These are phyloP conservation scores for Cystofilobasidium bisporidii DNA, from an alignment of 768 basidiomycete genomes.

Conservation along the genomic window DNA sequence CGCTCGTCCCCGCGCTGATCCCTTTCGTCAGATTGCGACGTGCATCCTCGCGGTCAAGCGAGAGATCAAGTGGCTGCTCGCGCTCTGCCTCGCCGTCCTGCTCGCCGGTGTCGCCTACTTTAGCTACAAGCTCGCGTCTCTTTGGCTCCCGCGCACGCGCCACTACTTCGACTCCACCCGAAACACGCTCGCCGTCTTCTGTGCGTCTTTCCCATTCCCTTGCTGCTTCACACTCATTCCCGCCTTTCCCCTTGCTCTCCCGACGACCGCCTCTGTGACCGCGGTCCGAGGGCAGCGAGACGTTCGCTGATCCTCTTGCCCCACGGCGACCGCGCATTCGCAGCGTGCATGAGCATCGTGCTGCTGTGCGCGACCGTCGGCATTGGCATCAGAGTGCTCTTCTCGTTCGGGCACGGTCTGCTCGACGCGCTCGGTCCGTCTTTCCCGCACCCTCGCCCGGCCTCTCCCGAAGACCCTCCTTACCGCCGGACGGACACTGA, in stretches of 20 bases:
- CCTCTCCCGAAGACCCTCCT: not conserved
- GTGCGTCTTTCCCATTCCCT: not conserved
- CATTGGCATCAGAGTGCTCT: not conserved
- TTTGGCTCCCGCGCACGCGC: conserved; percentile 9
- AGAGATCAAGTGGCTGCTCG: conserved; percentile 11
- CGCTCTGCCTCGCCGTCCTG: conserved; percentile 7
- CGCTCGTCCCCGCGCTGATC: too few species aligned
- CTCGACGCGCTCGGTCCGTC: conserved; percentile 12
- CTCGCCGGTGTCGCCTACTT: conserved; percentile 12
- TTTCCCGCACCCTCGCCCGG: not conserved
- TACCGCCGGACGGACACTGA: too few species aligned
- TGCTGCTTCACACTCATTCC: too few species aligned
- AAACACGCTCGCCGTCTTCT: conserved; percentile 8
- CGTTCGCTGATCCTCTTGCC: too few species aligned
- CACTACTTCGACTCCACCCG: not conserved
- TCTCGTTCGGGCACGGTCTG: conserved; percentile 6
- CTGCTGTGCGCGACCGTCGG: not conserved
- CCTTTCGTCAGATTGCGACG: not conserved
- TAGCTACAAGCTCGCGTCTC: conserved; percentile 5
- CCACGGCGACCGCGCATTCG: not conserved
- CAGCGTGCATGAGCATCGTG: conserved; percentile 9
- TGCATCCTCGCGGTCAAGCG: conserved; percentile 23
- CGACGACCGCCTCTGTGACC: too few species aligned
- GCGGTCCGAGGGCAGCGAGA: too few species aligned
- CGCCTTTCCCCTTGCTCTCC: too few species aligned